A percentile compares a stretch with the other conserved stretches of the same genome.
phyloP scores from a whole-genome alignment of 2,329 filamentous ascomycete genomes.

The Aspergillus ibericus region DNA sequence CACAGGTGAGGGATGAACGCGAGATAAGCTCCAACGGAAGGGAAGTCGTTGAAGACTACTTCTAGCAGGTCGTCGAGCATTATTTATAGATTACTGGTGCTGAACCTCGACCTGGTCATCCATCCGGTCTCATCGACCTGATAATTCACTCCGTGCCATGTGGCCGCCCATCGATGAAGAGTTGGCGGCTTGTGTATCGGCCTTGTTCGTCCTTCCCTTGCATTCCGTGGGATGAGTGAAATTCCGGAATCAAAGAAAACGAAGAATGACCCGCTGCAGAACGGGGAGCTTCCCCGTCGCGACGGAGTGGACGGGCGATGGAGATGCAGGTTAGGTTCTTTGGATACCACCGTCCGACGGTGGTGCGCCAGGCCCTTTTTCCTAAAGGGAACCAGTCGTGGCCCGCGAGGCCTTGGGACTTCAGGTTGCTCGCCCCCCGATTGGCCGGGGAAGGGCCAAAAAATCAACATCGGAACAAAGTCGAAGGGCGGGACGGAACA shows the following conservation, averaged over 20 bases:
- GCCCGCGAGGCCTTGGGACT: neutral
- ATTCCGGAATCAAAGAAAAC: neutral
- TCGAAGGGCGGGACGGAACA: slow-evolving; percentile 6
- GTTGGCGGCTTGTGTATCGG: neutral
- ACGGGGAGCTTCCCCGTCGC: neutral
- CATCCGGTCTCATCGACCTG: neutral
- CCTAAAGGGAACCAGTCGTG: neutral
- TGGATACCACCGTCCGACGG: neutral
- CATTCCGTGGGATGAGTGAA: slow-evolving; percentile 1
- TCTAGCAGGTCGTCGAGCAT: neutral
- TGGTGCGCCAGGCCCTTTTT: neutral
- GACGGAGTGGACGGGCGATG: neutral
- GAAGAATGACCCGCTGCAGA: neutral
- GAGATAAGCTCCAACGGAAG: neutral
- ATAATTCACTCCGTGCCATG: slow-evolving; percentile 7
- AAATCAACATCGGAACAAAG: neutral
- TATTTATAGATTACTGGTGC: neutral
- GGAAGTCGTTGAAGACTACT: neutral
- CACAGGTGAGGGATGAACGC: neutral
- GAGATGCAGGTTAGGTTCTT: neutral
- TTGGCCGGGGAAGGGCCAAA: slow-evolving; percentile 1
- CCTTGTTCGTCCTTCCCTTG: slow-evolving; percentile 3
- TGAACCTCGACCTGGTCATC: neutral
- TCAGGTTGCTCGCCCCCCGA: neutral
- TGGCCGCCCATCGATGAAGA: slow-evolving; percentile 4